Evolutionary conservation across 2,329 filamentous ascomycete genomes (phyloP), one percentile per base, ranked within the genome.

Genomic region (Tolypocladium cylindrosporum): DNA sequence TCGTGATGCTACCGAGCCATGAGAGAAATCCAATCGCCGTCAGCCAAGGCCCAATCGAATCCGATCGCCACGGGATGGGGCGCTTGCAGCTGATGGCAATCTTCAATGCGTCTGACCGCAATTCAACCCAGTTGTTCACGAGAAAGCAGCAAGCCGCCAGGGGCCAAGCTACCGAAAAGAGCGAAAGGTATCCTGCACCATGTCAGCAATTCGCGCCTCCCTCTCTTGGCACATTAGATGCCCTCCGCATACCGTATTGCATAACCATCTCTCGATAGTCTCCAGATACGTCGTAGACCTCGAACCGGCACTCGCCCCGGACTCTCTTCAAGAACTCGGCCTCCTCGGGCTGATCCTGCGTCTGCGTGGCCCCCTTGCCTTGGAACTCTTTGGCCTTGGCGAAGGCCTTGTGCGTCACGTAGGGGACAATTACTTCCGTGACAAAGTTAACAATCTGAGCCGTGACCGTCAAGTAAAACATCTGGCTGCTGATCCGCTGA

Each of bases 251-350:
- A 81, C 82, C 84, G 64, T 86, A 88, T 66, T 94, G 90, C 60
- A 96, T 84, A 36, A 91, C 84, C 91, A 96, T 96, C 75, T 99
- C 94, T 42, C 94, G 83, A 61, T 97, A 90, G 69, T 99, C 94
- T 21, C 84, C 82, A 0, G 91, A 90, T 1, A 97, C 93, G 69
- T 97, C 90, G 74, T 99, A 99, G 21, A 85, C 79, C 43, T 86
- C 88, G 0, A 97, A 81, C 61, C 90, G 85, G 1, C 90, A 88
- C 72, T 99, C 91, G 62, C 88, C 81, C 40, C 93, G 87, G 4
- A 97, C 90, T 39, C 91, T 84, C 8, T 84, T 76, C 31, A 99
- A 79, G 71, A 99, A 97, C 1, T 82, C 81, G 6, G 83, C 82
- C 71, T 99, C 94, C 59, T 93, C 90, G 0, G 86, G 82, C 0